These are phyloP conservation scores for Karstenula rhodostoma DNA, from an alignment of 2,329 filamentous ascomycete species.

Conservation along the genomic window DNA sequence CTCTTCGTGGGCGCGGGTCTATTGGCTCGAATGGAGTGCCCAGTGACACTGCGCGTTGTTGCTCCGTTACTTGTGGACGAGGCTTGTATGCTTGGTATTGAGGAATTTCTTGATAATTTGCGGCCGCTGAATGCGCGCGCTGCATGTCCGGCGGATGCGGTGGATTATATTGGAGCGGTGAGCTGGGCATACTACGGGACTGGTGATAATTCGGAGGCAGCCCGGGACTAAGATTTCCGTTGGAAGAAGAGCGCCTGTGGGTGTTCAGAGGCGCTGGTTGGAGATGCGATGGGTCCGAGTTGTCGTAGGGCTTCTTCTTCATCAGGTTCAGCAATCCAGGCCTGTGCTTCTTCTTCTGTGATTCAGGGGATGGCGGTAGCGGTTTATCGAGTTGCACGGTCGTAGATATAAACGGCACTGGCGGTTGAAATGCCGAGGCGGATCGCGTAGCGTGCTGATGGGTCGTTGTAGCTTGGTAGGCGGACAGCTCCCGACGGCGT, in stretches of 20 bases:
- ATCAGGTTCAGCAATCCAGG: constrained; percentile 37
- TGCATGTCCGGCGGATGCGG: constrained; percentile 22
- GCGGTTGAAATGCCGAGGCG: constrained; percentile 21
- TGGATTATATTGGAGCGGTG: constrained; percentile 32
- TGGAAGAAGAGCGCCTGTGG: constrained; percentile 33
- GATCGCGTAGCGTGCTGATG: constrained; percentile 32
- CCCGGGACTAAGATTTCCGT: constrained; percentile 33
- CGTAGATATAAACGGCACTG: constrained; percentile 31
- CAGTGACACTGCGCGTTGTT: constrained; percentile 24
- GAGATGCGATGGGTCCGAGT: constrained; percentile 33
- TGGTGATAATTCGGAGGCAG: constrained; percentile 29
- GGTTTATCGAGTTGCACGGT: constrained; percentile 39
- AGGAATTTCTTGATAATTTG: constrained; percentile 23
- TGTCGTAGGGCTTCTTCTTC: constrained; percentile 33
- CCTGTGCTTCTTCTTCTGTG: constrained; percentile 35
- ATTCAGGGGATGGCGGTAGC: constrained; percentile 35
- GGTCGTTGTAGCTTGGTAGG: constrained; percentile 39
- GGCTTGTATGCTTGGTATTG: constrained; percentile 29
- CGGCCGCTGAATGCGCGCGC: constrained; percentile 35
- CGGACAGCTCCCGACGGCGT: constrained; percentile 29
- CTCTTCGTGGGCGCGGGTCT: constrained; percentile 30
- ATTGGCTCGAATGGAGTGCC: constrained; percentile 32
- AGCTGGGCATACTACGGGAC: constrained; percentile 46
- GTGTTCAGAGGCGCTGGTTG: constrained; percentile 28
- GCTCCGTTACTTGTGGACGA: constrained; percentile 12